Percentiles rank a stretch among this genome's conserved stretches.
These are phyloP conservation scores for Mucor piriformis DNA, from an alignment of 371 early-diverging fungal genomes.

Conservation along the genomic window DNA sequence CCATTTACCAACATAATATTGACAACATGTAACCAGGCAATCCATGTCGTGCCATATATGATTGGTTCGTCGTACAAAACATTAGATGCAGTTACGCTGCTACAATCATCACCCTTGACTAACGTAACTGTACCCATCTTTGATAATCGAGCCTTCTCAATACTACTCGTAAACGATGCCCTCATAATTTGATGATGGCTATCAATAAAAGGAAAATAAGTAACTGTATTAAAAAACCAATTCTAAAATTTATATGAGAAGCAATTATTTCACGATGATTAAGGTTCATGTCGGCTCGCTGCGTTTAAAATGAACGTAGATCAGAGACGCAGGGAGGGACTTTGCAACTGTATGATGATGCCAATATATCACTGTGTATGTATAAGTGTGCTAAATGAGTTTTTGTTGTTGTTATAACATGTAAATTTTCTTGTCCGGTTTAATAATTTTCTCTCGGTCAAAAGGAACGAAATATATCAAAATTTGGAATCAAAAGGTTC, in stretches of 20 bases:
- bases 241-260: too few relatives aligned
- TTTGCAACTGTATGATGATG: not conserved
- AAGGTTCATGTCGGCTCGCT: not conserved
- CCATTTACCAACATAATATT: constrained; percentile 25
- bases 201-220: not conserved
- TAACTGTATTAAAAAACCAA: too few relatives aligned
- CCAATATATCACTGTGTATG: not conserved
- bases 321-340: too few relatives aligned
- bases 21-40: constrained; percentile 22
- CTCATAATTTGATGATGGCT: not conserved
- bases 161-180: not conserved
- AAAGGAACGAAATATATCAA: too few relatives aligned
- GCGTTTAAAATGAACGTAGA: not conserved
- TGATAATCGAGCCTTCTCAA: not conserved
- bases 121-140: not conserved
- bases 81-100: not conserved
- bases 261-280: not conserved
- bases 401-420: too few relatives aligned
- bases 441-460: too few relatives aligned
- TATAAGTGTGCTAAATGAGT: too few relatives aligned
- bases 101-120: not conserved
- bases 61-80: not conserved
- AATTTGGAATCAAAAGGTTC: too few relatives aligned
- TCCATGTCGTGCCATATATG: constrained; percentile 24
- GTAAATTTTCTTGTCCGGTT: too few relatives aligned